Evolutionary conservation across 164 flowering plant genomes (phyloP), one percentile per base, ranked within the genome.

Genomic region (Aristolochia fimbriata): DNA sequence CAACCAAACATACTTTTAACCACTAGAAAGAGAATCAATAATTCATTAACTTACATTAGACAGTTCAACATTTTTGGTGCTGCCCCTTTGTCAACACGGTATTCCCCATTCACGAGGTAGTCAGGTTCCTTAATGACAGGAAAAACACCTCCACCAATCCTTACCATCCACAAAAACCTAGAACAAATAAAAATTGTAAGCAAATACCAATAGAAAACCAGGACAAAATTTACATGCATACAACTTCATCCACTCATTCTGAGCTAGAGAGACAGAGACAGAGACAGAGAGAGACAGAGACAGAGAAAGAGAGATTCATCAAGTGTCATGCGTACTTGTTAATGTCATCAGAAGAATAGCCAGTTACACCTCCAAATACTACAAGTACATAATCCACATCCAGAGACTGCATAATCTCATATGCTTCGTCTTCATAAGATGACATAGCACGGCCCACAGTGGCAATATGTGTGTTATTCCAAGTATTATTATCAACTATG

Each of bases 391-490:
- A 94, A 77, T 88, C 79, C 68, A 94, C 97, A 78, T 94, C 97
- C 24, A 91, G 88, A 13, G 96, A 91, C 70, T 78, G 80, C 92
- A 93, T 91, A 54, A 94, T 88, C 68, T 94, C 99, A 77, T 80
- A 86, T 13, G 97, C 99, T 70, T 94, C 97, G 73, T 83, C 88
- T 71, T 94, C 99, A 75, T 91, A 88, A 51, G 96, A 94, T 64
- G 99, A 85, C 97, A 94, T 94, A 59, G 99, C 99, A 65, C 99
- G 95, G 21, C 99, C 99, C 55, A 94, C 97, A 20, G 99, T 91
- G 58, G 99, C 99, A 73, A 94, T 93, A 58, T 91, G 97, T 15
- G 99, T 94, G 73, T 94, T 94, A 68, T 94, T 94, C 99, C 97
- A 93, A 25, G 97, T 93, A 77, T 93, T 93, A 63, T 93, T 90